Evolutionary conservation across 1,284 basidiomycete genomes (phyloP), one percentile per base, ranked within the genome.

Genomic region (Ceratobasidium sp.): DNA sequence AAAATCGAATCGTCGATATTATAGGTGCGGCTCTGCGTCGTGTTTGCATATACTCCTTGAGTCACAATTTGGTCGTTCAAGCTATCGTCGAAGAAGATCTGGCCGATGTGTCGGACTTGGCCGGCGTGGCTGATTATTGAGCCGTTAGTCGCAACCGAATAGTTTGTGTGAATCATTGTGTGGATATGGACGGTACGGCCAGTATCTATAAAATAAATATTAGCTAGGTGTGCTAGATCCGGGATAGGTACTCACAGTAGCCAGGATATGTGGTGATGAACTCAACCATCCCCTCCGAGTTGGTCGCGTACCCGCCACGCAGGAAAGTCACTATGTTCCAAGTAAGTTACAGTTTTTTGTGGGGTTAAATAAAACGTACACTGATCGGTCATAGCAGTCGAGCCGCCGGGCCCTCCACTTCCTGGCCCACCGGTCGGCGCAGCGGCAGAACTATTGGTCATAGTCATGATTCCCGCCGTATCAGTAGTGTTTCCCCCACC

Each of bases 211-310:
- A 77, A 1, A 83, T 44, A 22, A 9, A 8, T 37, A 34, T 49
- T 54, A 62, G 59, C 29, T 59, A 34, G 56, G 32, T 37, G 17
- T 43, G 32, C 19, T 3, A 46, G n/a, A 74, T 8, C 37, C 37
- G 8, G 8, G 8, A 37, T 8, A 37, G 37, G 37, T 37, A 8
- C 37, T 37, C 8, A 37, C 37, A 37, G 37, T 37, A 37, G 37
- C 37, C 37, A 8, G 92, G 91, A 84, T 90, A 92, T 80, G 92
- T 90, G 25, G 88, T 88, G 85, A 86, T 89, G 79, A 93, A 91
- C 78, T 90, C 88, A 0, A 88, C 88, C 19, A 93, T 89, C 29
- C 92, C 92, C 78, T 90, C 88, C 76, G 83, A 83, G 82, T 92
- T 88, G 0, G 92, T 92, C 0, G 89, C 87, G 86, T 88, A 90